Base-by-base conservation (phyloP, 2,329 filamentous ascomycete genomes). In the Huntiella savannae region DNA sequence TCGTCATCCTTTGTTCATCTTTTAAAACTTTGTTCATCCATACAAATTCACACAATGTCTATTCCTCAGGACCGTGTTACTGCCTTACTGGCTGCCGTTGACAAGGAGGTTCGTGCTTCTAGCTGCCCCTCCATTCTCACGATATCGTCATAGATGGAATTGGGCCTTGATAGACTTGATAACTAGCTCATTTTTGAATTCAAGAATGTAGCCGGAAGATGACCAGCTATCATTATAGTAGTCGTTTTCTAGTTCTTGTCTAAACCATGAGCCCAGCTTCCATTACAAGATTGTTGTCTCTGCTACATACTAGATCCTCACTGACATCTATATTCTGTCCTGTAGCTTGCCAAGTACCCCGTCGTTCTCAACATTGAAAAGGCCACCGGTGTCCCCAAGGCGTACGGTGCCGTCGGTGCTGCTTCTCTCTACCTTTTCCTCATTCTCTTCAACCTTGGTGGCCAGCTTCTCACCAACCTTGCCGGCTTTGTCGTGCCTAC, bases 371-470 rank as follows among this genome's bases (percentile, higher is more conserved):
- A 88, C 67, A 73, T 91, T 58, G 84, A 92, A 75, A 82, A 79
- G 72, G 77, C 82, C 64, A 81, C 79, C 53, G 77, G 74, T 49
- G 73, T 91, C 43, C 84, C 84, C 60, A 92, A 92, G 71, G 79
- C 82, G 58, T 91, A 92, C 62, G 79, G 76, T 54, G 72, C 82
- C 59, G 77, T 88, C 55, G 84, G 83, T 56, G 59, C 84, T 49
- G 79, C 64, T 50, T 77, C 77, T 44, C 74, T 87, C 54, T 92
- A 92, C 71, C 85, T 91, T 68, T 85, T 88, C 69, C 75, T 91
- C 56, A 83, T 91, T 65, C 77, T 91, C 68, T 86, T 92, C 72
- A 92, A 92, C 73, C 81, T 91, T 53, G 84, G 80, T 53, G 83
- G 84, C 56, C 82, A 87, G 65, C 80, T 91, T 59, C 70, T 92